These are phyloP conservation scores for Chlamydomonas incerta DNA, from an alignment of 139 green algal genomes.

Conservation along the genomic window DNA sequence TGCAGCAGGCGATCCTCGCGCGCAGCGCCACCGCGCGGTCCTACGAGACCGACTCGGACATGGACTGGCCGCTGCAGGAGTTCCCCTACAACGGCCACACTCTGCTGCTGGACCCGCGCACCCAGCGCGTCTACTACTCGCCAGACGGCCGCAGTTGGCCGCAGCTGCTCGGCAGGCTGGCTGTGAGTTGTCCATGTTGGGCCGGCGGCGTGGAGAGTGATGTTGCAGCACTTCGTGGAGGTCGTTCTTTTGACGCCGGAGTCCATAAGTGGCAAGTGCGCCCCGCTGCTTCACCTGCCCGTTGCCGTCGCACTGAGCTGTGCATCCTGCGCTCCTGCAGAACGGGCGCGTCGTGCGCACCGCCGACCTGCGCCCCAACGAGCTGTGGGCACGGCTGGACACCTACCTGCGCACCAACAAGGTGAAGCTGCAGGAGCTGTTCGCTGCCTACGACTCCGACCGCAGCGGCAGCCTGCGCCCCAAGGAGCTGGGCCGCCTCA, in stretches of 20 bases:
- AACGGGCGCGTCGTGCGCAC: constrained; percentile 28
- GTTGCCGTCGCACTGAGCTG: too few relatives aligned
- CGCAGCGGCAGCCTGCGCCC: constrained; percentile 45
- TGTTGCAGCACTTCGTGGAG: too few relatives aligned
- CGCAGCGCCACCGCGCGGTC: neutral
- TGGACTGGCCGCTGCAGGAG: constrained; percentile 25
- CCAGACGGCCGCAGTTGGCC: constrained; percentile 40
- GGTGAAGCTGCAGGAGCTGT: constrained; percentile 39
- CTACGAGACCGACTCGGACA: neutral
- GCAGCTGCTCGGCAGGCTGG: constrained; percentile 40
- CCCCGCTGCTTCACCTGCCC: too few relatives aligned
- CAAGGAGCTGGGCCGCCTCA: constrained; percentile 47
- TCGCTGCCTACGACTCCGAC: constrained; percentile 20
- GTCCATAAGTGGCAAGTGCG: too few relatives aligned
- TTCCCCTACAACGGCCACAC: constrained; percentile 28
- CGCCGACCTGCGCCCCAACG: constrained; percentile 33
- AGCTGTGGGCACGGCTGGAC: constrained; percentile 43
- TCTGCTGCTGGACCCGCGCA: constrained; percentile 36
- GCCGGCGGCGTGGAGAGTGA: too few relatives aligned
- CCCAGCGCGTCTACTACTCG: constrained; percentile 30
- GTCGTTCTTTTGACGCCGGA: too few relatives aligned
- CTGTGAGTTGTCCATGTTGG: constrained; percentile 1
- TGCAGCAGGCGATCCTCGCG: neutral
- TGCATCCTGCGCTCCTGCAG: too few relatives aligned
- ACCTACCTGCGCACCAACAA: constrained; percentile 33